phyloP scores from a whole-genome alignment of 2,329 filamentous ascomycete species.

The Fusarium tjaetaba region DNA sequence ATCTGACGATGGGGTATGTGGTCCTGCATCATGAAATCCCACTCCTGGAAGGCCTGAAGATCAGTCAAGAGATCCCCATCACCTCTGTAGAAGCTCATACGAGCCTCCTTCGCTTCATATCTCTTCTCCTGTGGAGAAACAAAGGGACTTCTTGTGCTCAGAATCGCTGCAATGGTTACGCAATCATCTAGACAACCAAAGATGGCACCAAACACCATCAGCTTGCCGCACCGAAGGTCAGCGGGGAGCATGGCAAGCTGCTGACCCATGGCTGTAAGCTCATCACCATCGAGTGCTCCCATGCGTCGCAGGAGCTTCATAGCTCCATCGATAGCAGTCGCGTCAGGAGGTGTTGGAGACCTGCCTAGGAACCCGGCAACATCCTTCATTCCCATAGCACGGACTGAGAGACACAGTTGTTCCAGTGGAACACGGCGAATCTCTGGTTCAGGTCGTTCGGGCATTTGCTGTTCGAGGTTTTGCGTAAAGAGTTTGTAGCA shows the following conservation, averaged over 20 bases:
- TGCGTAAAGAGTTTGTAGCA: constrained; percentile 97
- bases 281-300: constrained; percentile 86
- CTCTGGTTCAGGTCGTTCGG: constrained; percentile 88
- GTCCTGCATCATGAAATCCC: constrained; percentile 73
- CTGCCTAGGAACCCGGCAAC: constrained; percentile 83
- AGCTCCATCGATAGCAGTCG: constrained; percentile 85
- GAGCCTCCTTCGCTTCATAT: constrained; percentile 81
- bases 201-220: constrained; percentile 94
- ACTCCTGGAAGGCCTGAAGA: constrained; percentile 83
- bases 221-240: constrained; percentile 90
- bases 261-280: constrained; percentile 88
- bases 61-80: constrained; percentile 93
- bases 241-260: constrained; percentile 96
- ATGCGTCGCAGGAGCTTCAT: constrained; percentile 82
- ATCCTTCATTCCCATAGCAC: constrained; percentile 91
- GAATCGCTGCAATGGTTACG: constrained; percentile 87
- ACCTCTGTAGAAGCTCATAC: constrained; percentile 75
- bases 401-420: constrained; percentile 92
- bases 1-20: constrained; percentile 70
- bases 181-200: constrained; percentile 92
- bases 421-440: constrained; percentile 93
- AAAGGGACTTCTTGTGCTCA: constrained; percentile 91
- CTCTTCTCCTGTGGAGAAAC: constrained; percentile 83
- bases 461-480: constrained; percentile 87
- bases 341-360: constrained; percentile 89